A percentile compares a stretch with the other conserved stretches of the same genome.
phyloP scores from a whole-genome alignment of 1,139 yeast genomes.

The Pichia sp. region DNA sequence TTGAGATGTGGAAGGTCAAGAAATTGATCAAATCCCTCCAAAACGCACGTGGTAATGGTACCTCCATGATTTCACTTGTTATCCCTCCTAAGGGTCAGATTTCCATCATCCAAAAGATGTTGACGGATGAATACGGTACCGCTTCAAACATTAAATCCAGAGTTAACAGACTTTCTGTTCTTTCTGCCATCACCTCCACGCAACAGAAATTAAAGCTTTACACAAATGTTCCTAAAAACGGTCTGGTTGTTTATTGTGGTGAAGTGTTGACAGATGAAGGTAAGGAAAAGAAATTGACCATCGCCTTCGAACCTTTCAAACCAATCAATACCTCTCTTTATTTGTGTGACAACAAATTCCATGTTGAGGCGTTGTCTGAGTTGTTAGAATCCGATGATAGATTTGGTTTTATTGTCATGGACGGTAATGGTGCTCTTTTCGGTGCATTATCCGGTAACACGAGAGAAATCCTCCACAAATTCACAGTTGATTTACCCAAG shows the following conservation, averaged over 20 bases:
- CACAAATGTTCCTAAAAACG: slow-evolving; percentile 86
- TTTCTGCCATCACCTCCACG: slow-evolving; percentile 95
- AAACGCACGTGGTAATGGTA: slow-evolving; percentile 94
- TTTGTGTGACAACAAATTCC: slow-evolving; percentile 96
- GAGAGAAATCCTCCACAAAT: slow-evolving; percentile 91
- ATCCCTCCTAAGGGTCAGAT: slow-evolving; percentile 95
- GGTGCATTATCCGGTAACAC: slow-evolving; percentile 97
- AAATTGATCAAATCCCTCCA: slow-evolving; percentile 83
- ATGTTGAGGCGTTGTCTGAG: slow-evolving; percentile 93
- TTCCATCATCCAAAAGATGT: slow-evolving; percentile 80
- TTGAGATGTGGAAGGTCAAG: slow-evolving; percentile 98
- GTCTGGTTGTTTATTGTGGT: slow-evolving; percentile 95
- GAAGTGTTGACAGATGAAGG: slow-evolving; percentile 97
- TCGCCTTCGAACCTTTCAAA: slow-evolving; percentile 95
- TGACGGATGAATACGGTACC: slow-evolving; percentile 98
- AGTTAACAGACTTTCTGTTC: slow-evolving; percentile 89
- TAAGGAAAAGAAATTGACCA: slow-evolving; percentile 89
- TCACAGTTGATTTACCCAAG: slow-evolving; percentile 95
- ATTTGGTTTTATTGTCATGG: slow-evolving; percentile 97
- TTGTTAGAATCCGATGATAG: slow-evolving; percentile 91
- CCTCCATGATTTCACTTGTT: slow-evolving; percentile 95
- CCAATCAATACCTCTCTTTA: slow-evolving; percentile 96
- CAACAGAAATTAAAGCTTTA: slow-evolving; percentile 93
- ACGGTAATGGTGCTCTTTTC: slow-evolving; percentile 96
- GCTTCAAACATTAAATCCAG: slow-evolving; percentile 97